phyloP scores from a whole-genome alignment of 1,139 yeast species.

The Yamadazyma triangularis region DNA sequence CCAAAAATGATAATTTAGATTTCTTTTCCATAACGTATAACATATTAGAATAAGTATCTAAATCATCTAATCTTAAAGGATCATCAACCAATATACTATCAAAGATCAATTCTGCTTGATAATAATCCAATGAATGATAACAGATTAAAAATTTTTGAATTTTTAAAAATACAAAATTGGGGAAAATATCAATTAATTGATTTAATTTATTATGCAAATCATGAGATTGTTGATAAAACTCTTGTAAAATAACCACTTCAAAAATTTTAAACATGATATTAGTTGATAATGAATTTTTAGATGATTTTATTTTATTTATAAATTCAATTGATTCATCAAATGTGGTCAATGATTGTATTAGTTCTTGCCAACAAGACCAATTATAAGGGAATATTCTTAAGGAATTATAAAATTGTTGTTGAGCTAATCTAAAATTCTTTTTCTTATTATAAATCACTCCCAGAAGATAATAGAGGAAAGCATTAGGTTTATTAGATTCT shows the following conservation, averaged over 20 bases:
- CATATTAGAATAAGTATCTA: constrained; percentile 90
- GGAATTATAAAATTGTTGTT: constrained; percentile 54
- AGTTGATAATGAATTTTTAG: constrained; percentile 17
- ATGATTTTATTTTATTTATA: constrained; percentile 31
- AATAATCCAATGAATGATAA: constrained; percentile 78
- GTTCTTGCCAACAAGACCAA: constrained; percentile 93
- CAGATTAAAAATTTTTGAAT: constrained; percentile 78
- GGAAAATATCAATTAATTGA: constrained; percentile 50
- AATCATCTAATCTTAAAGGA: constrained; percentile 83
- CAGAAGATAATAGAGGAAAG: constrained; percentile 64
- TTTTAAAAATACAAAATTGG: constrained; percentile 68
- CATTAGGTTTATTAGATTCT: constrained; percentile 33
- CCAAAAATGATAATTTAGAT: constrained; percentile 78
- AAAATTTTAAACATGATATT: constrained; percentile 64
- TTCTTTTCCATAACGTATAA: constrained; percentile 90
- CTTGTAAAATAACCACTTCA: constrained; percentile 69
- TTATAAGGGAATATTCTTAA: constrained; percentile 68
- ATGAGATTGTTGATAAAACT: constrained; percentile 64
- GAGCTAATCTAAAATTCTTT: constrained; percentile 57
- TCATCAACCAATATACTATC: constrained; percentile 72
- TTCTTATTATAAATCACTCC: constrained; percentile 65
- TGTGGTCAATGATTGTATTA: constrained; percentile 58
- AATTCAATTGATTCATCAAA: constrained; percentile 58
- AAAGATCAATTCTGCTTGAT: constrained; percentile 72
- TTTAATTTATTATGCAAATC: constrained; percentile 45